Conservation (phyloP, 768 basidiomycete species). For the Tulasnella calospora region DNA sequence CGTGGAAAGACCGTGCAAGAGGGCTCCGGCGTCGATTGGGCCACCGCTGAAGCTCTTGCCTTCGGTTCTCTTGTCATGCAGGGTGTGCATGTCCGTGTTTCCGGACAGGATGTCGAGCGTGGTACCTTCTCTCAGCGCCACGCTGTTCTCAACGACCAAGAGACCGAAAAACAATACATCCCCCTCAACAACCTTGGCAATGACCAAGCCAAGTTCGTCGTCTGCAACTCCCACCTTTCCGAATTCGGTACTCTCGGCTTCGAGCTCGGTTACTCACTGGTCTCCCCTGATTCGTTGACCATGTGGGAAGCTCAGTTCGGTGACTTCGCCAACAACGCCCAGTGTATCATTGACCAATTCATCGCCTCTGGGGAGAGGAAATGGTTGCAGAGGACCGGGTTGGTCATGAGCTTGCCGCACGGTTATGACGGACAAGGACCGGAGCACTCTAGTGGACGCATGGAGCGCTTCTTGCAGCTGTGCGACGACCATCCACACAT, state of each 20-base stretch:
- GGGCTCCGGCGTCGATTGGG: constrained; percentile 92
- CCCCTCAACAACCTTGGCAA: constrained; percentile 84
- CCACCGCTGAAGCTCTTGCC: constrained; percentile 95
- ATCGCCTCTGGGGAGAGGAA: constrained; percentile 96
- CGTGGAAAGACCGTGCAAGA: constrained; percentile 91
- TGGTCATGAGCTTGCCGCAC: constrained; percentile 86
- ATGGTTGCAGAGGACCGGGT: constrained; percentile 89
- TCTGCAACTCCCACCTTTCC: constrained; percentile 95
- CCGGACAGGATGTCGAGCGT: constrained; percentile 97
- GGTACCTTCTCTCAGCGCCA: constrained; percentile 99
- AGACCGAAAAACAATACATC: constrained; percentile 82
- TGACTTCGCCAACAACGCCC: constrained; percentile 96
- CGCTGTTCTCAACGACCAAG: constrained; percentile 94
- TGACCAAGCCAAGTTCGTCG: constrained; percentile 85
- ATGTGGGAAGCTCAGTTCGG: constrained; percentile 99
- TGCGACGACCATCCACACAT: constrained; percentile 94
- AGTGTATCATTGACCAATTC: constrained; percentile 98
- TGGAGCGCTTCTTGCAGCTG: constrained; percentile 95
- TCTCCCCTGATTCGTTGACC: constrained; percentile 85
- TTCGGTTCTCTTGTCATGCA: constrained; percentile 91
- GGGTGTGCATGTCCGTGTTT: constrained; percentile 89
- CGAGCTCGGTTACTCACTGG: constrained; percentile 96
- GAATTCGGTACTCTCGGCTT: constrained; percentile 94
- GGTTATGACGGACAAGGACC: constrained; percentile 99
- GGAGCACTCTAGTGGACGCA: constrained; percentile 91